These are phyloP conservation scores for Liriodendron chinense DNA, from an alignment of 164 flowering plant species.

Conservation along the genomic window DNA sequence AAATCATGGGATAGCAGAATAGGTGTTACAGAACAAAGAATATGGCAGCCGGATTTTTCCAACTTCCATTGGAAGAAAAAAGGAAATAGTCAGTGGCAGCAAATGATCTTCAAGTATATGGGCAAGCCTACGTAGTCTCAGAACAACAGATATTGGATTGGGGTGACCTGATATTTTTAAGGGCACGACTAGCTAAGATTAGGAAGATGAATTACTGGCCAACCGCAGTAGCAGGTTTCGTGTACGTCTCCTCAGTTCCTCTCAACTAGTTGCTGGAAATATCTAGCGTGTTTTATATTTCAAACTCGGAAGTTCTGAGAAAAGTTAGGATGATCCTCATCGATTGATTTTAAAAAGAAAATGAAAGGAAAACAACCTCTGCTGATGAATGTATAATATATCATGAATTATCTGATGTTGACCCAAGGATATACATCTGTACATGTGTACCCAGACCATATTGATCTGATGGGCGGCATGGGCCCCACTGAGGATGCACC, in stretches of 20 bases:
- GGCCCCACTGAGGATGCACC: too few species aligned
- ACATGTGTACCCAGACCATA: too few species aligned
- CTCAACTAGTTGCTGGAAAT: neutral
- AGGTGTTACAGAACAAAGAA: slow-evolving; percentile 13
- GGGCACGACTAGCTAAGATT: slow-evolving; percentile 7
- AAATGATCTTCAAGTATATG: slow-evolving; percentile 30
- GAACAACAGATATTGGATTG: slow-evolving; percentile 24
- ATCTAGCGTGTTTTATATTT: too few species aligned
- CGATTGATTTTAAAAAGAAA: too few species aligned
- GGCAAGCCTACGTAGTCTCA: slow-evolving; percentile 21
- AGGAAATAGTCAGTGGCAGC: slow-evolving; percentile 17
- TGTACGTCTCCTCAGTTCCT: slow-evolving; percentile 7
- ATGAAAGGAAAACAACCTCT: too few species aligned
- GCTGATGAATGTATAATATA: too few species aligned
- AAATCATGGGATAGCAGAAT: slow-evolving; percentile 20
- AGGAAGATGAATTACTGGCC: slow-evolving; percentile 26
- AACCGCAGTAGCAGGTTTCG: slow-evolving; percentile 7
- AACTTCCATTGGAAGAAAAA: slow-evolving; percentile 23
- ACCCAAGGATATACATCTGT: too few species aligned
- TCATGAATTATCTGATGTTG: too few species aligned
- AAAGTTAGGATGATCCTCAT: too few species aligned
- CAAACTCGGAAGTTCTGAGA: too few species aligned
- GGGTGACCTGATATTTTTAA: slow-evolving; percentile 13
- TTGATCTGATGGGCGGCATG: too few species aligned
- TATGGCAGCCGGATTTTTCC: slow-evolving; percentile 21